These are phyloP conservation scores for Termitomyces sp. DNA, from an alignment of 768 basidiomycete genomes.

Conservation along the genomic window DNA sequence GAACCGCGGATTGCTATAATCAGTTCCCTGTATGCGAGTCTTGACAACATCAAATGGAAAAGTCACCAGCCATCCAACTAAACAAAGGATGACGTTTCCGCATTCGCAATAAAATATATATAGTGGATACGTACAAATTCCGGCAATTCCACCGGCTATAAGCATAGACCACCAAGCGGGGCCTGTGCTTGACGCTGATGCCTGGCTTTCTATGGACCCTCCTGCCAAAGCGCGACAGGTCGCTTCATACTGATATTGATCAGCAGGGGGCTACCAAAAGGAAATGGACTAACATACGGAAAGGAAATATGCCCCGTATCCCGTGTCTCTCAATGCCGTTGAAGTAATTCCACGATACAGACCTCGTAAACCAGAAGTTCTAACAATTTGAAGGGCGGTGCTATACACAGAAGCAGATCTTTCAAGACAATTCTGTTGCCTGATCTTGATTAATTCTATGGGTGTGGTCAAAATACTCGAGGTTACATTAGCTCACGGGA, in stretches of 20 bases:
- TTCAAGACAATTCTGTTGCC: constrained; percentile 61
- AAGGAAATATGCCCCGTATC: constrained; percentile 85
- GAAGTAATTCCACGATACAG: constrained; percentile 76
- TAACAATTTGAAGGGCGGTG: constrained; percentile 57
- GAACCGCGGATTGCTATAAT: constrained; percentile 10
- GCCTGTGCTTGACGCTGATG: constrained; percentile 32
- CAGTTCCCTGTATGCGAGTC: constrained; percentile 75
- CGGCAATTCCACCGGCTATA: constrained; percentile 74
- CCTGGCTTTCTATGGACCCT: neutral
- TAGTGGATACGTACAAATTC: constrained; percentile 41
- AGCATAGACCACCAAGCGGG: constrained; percentile 58
- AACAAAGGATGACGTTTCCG: neutral
- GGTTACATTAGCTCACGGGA: neutral
- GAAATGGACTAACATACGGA: constrained; percentile 46
- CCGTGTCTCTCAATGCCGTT: constrained; percentile 75
- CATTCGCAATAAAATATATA: neutral
- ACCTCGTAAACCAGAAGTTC: constrained; percentile 55
- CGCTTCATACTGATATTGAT: constrained; percentile 51
- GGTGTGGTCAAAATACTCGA: constrained; percentile 74
- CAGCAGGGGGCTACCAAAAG: neutral
- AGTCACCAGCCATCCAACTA: constrained; percentile 73
- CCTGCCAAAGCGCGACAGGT: constrained; percentile 45
- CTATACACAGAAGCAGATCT: constrained; percentile 47
- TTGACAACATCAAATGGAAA: constrained; percentile 92
- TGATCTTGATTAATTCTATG: constrained; percentile 86